Evolutionary conservation across 140 eudicot species (phyloP), one percentile per base, ranked within the genome.

Genomic region (Ambrosia hybrid): DNA sequence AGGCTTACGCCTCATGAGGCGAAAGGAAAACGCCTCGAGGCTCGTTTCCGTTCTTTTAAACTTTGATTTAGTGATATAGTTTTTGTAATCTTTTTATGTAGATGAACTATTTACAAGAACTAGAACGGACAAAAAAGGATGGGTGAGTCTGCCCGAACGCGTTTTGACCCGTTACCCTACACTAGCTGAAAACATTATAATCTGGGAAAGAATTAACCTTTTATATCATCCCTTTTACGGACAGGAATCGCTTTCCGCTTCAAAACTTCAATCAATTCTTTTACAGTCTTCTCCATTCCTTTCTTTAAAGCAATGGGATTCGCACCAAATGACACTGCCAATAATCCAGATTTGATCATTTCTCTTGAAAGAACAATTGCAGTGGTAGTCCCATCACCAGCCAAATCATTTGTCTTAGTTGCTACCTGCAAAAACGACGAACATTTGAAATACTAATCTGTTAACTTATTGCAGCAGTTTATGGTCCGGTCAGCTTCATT

Each of bases 361-460:
- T 88, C 99, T 75, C 99, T 91, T 62, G 99, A 96, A 51, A 93
- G 81, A 65, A 93, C 81, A 51, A 93, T 84, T 68, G 99, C 99
- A 65, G 99, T 90, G 2, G 99, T 93, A 10, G 96, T 93, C 61
- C 99, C 99, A 72, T 93, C 99, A 34, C 99, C 99, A 65, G 97
- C 97, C 63, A 73, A 79, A 79, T 79, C 85, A 67, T 93, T 93
- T 57, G 93, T 86, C 83, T 86, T 93, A 36, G 83, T 79, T 76
- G 99, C 99, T 84, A 93, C 98, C 98, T 93, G 79, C 45, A 78
- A 73, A 73, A 12, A 16, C 30, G 51, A 5, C 21, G 1, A 53
- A 59, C 39, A 67, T 51, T n/a, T 43, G 17, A 52, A 33, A 36
- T 4, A 11, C 3, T 48, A 17, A 39, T 57, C 6, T 57, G 57